Evolutionary conservation across 352 stramenopile species (phyloP).

Genomic region (Phytopythium cucurbitacearum): DNA sequence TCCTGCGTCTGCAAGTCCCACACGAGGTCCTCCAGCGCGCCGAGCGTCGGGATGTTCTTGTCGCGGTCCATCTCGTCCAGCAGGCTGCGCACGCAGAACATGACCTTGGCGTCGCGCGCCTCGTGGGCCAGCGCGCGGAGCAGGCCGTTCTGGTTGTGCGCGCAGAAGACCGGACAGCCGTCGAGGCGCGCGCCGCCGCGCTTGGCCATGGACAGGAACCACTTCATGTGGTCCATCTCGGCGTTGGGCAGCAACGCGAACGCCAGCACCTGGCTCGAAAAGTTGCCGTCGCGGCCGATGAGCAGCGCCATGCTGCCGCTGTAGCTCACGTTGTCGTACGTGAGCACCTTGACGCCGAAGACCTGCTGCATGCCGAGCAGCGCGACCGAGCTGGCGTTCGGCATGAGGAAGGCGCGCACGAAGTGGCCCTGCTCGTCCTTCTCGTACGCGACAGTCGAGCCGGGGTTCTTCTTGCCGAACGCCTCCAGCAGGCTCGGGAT

Average conservation of each 20-base stretch:
- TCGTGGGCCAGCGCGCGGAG: constrained; percentile 51
- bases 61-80: constrained; percentile 63
- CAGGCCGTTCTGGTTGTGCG: constrained; percentile 52
- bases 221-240: constrained; percentile 69
- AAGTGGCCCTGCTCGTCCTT: constrained; percentile 64
- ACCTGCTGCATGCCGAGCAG: constrained; percentile 57
- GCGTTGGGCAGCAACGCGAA: constrained; percentile 63
- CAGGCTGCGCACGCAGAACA: constrained; percentile 69
- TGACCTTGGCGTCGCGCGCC: constrained; percentile 49
- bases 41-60: constrained; percentile 73
- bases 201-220: constrained; percentile 62
- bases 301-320: constrained; percentile 56
- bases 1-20: constrained; percentile 60
- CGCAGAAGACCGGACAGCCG: constrained; percentile 50
- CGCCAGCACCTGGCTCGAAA: constrained; percentile 61
- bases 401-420: constrained; percentile 67
- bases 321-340: constrained; percentile 66
- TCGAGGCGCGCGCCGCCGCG: constrained; percentile 44
- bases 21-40: constrained; percentile 48
- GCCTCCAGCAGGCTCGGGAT: constrained; percentile 69
- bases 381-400: constrained; percentile 41
- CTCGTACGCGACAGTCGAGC: constrained; percentile 53
- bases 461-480: constrained; percentile 69
- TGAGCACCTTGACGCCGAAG: constrained; percentile 70
- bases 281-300: constrained; percentile 62